phyloP scores from a whole-genome alignment of 2,329 filamentous ascomycete genomes.

The Colletotrichum musae region DNA sequence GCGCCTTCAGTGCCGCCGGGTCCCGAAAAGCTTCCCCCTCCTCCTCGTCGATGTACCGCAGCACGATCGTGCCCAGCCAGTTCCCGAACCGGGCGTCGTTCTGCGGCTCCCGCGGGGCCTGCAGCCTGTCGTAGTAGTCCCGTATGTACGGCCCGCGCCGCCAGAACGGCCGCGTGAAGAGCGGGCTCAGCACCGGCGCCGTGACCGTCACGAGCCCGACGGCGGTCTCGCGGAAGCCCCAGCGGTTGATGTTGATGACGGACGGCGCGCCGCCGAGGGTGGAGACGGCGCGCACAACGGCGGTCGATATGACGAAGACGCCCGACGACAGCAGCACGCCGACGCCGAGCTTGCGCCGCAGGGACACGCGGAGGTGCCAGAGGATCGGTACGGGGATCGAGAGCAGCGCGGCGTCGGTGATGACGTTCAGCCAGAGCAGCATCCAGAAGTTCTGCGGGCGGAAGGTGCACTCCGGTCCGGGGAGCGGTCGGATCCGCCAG shows the following conservation, averaged over 20 bases:
- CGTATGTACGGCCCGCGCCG: slow-evolving; percentile 35
- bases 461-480: slow-evolving; percentile 40
- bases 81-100: slow-evolving; percentile 32
- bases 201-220: slow-evolving; percentile 43
- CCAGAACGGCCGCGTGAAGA: slow-evolving; percentile 43
- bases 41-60: slow-evolving; percentile 34
- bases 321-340: slow-evolving; percentile 46
- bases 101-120: not conserved
- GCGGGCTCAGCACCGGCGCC: slow-evolving; percentile 39
- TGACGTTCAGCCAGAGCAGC: slow-evolving; percentile 44
- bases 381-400: slow-evolving; percentile 47
- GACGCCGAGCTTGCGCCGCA: slow-evolving; percentile 43
- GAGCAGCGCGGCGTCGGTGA: slow-evolving; percentile 46
- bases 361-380: slow-evolving; percentile 41
- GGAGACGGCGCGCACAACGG: slow-evolving; percentile 43
- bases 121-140: slow-evolving; percentile 26
- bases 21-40: not conserved
- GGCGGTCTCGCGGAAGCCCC: slow-evolving; percentile 46
- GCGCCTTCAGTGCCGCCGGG: not conserved
- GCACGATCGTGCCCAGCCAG: slow-evolving; percentile 23
- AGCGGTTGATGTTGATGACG: slow-evolving; percentile 46
- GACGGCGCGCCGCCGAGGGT: slow-evolving; percentile 44
- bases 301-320: slow-evolving; percentile 47
- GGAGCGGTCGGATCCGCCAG: slow-evolving; percentile 45
- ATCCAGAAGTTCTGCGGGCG: slow-evolving; percentile 45